phyloP scores from a whole-genome alignment of 257 asterid species.

The Fraxinus excelsior region DNA sequence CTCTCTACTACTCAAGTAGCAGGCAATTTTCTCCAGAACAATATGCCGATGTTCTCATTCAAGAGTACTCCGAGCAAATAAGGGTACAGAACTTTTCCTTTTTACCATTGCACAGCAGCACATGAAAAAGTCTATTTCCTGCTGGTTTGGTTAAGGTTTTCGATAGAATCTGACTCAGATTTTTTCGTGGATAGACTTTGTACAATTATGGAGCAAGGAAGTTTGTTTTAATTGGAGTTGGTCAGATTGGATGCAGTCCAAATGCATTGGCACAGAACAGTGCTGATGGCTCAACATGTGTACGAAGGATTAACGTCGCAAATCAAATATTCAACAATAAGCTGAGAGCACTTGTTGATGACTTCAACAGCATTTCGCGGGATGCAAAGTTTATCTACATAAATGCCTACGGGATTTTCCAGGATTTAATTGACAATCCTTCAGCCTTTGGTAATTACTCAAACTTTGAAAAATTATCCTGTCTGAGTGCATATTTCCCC shows the following conservation, averaged over 20 bases:
- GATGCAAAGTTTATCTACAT: conserved; percentile 25
- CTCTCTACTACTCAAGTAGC: conserved; percentile 38
- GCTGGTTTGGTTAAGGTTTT: background rate
- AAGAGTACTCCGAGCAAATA: conserved; percentile 47
- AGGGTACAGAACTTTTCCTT: conserved; percentile 24
- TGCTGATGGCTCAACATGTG: conserved; percentile 25
- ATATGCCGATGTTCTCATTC: conserved; percentile 52
- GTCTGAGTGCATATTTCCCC: background rate
- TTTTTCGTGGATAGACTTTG: conserved; percentile 11
- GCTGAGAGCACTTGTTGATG: conserved; percentile 25
- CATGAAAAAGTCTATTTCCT: background rate
- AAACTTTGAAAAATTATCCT: background rate
- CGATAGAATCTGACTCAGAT: background rate
- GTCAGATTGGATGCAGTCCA: conserved; percentile 28
- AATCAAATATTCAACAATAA: conserved; percentile 18
- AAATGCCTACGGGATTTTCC: conserved; percentile 35
- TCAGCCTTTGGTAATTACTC: conserved; percentile 28
- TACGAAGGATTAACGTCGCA: conserved; percentile 19
- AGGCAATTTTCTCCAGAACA: conserved; percentile 47
- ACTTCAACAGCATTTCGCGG: conserved; percentile 20
- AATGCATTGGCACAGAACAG: background rate
- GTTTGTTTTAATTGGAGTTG: conserved; percentile 21
- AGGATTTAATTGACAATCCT: conserved; percentile 34
- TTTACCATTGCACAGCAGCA: background rate
- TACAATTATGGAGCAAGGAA: conserved; percentile 30